Conservation (phyloP, 225 moss, liverwort and hornwort species). For the Antitrichia curtipendula region DNA sequence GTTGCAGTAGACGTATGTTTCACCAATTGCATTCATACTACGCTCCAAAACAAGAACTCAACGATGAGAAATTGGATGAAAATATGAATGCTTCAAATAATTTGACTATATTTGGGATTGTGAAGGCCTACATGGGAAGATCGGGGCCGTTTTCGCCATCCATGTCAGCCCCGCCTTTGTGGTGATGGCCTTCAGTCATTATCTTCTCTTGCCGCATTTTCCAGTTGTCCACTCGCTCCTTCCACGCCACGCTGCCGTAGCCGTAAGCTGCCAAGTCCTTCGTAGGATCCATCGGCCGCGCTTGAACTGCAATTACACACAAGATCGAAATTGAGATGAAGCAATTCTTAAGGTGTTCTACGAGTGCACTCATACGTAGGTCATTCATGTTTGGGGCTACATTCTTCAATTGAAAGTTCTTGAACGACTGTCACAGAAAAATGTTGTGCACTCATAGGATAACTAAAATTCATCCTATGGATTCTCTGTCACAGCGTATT, state of each 20-base stretch:
- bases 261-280: constrained; percentile 88
- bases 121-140: constrained; percentile 49
- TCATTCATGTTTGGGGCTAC: background rate
- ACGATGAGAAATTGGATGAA: background rate
- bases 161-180: constrained; percentile 43
- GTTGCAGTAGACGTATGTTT: background rate
- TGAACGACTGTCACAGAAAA: background rate
- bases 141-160: constrained; percentile 66
- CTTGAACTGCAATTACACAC: constrained; percentile 29
- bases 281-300: constrained; percentile 80
- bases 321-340: background rate
- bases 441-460: background rate
- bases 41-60: background rate
- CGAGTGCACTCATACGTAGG: background rate
- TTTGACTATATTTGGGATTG: background rate
- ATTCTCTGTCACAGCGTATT: too few species aligned
- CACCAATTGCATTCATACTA: background rate
- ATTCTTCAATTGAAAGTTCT: background rate
- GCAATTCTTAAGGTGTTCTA: background rate
- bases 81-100: background rate
- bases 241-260: constrained; percentile 90
- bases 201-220: constrained; percentile 88
- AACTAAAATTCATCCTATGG: background rate
- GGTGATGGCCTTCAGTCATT: constrained; percentile 81
- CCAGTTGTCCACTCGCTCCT: constrained; percentile 87